phyloP scores from a whole-genome alignment of 352 stramenopile species.

The Globisporangium uncinulatum region DNA sequence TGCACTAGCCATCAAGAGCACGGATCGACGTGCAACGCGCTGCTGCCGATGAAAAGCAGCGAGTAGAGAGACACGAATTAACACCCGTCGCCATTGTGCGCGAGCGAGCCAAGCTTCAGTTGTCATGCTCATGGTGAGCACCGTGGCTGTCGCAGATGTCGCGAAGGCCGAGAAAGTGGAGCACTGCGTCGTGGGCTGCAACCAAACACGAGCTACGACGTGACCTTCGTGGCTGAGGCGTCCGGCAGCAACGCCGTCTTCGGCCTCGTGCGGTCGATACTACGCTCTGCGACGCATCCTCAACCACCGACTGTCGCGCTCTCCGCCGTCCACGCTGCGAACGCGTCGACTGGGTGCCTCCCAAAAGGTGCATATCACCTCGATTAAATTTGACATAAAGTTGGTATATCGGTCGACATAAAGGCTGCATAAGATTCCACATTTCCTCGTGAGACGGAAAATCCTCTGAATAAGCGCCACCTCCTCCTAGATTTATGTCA shows the following conservation, averaged over 20 bases:
- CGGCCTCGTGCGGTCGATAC: slow-evolving; percentile 55
- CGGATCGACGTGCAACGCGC: no score
- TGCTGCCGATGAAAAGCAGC: no score
- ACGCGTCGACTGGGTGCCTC: no score
- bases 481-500: no score
- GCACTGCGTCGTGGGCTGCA: slow-evolving; percentile 31
- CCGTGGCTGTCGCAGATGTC: slow-evolving; percentile 31
- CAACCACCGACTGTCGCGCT: slow-evolving; percentile 30
- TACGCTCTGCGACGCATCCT: slow-evolving; percentile 51
- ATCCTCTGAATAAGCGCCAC: no score
- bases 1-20: no score
- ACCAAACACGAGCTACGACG: slow-evolving; percentile 70
- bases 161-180: slow-evolving; percentile 48
- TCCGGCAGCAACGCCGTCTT: slow-evolving; percentile 76
- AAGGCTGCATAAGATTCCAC: no score
- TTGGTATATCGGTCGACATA: no score
- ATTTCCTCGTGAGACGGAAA: no score
- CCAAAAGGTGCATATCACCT: no score
- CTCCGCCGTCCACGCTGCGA: slow-evolving; percentile 15
- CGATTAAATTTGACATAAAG: no score
- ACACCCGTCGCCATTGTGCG: neutral
- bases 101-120: neutral
- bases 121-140: slow-evolving; percentile 33
- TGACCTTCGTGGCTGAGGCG: slow-evolving; percentile 80
- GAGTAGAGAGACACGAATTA: no score